Base-by-base conservation (phyloP, 192 early-diverging fungal genomes). In the Pilobolus umbonatus region DNA sequence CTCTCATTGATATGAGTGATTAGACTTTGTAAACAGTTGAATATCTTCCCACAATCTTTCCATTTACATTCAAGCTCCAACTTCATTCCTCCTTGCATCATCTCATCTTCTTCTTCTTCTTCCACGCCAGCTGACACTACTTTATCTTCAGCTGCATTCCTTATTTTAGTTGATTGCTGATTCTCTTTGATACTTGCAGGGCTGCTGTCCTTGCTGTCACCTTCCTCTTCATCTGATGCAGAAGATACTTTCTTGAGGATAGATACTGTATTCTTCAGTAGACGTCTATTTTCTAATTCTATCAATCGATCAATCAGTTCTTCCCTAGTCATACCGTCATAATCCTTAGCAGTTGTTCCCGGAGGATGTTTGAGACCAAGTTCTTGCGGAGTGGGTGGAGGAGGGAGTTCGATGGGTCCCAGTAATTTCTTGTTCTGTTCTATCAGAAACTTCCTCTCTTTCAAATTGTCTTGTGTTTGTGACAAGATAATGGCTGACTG, bases 1-100 rank as follows among this genome's bases (percentile, higher is more conserved):
- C 55, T 48, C 21, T 81, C 76, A 40, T 71, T 75, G 8, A 81
- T 74, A 46, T 81, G 79, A 14, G 61, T 56, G n/a, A 81, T 78
- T 24, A 81, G 50, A 45, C 62, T 66, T 26, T 78, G 74, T 4
- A 81, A 57, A 1, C 60, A 54, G 21, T 35, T 39, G 47, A 76
- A 76, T 29, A 73, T 69, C 22, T 75, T 62, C 24, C 65, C 66
- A 50, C 79, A 81, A 12, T 55, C 71, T 57, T 64, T 74, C 79
- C 79, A 81, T 25, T 71, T 69, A 65, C 79, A 81, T 29, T 56
- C 17, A 54, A 54, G 28, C 25, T 54, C 34, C 15, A 54, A 19
- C 5, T 55, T 53, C 1, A 42, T 26, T 22, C 61, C 57, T 60
- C 21, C 21, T n/a, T 0, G 4, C 17, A 24, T 24, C 11, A 11